A percentile compares a stretch with the other conserved stretches of the same genome.
These are phyloP conservation scores for Dittrichia graveolens DNA, from an alignment of 129 eudicot genomes.

Conservation along the genomic window DNA sequence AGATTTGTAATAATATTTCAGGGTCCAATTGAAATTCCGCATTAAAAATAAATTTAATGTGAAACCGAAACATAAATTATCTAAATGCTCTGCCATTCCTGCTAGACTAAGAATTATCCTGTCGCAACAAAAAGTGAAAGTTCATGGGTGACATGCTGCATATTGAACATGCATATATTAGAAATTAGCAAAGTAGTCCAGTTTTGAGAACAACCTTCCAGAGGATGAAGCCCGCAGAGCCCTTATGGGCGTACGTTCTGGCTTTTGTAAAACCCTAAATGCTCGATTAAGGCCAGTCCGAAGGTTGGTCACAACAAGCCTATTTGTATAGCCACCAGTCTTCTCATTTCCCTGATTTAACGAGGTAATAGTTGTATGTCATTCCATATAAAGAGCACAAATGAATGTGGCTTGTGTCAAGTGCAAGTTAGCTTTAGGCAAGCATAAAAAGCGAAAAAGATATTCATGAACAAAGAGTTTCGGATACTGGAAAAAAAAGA, in stretches of 20 bases:
- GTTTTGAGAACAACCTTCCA: conserved; percentile 68
- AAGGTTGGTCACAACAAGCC: conserved; percentile 91
- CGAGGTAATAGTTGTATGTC: conserved; percentile 25
- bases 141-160: conserved; percentile 6
- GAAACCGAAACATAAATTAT: neutral
- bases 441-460: neutral
- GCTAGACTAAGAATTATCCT: neutral
- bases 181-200: conserved; percentile 2
- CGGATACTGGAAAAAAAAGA: neutral
- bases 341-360: conserved; percentile 77
- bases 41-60: neutral
- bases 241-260: conserved; percentile 96
- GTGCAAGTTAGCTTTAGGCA: conserved; percentile 9
- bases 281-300: conserved; percentile 93
- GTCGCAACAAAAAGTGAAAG: conserved; percentile 2
- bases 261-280: conserved; percentile 93
- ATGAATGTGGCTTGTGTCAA: conserved; percentile 6
- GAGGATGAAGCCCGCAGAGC: conserved; percentile 97
- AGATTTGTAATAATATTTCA: neutral
- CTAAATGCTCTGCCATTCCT: conserved; percentile 1
- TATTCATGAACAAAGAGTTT: conserved; percentile 6
- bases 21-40: neutral
- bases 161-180: conserved; percentile 6
- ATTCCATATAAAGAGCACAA: conserved; percentile 9
- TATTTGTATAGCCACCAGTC: conserved; percentile 83